These are phyloP conservation scores for Cytospora paraplurivora DNA, from an alignment of 2,329 filamentous ascomycete species.

Conservation along the genomic window DNA sequence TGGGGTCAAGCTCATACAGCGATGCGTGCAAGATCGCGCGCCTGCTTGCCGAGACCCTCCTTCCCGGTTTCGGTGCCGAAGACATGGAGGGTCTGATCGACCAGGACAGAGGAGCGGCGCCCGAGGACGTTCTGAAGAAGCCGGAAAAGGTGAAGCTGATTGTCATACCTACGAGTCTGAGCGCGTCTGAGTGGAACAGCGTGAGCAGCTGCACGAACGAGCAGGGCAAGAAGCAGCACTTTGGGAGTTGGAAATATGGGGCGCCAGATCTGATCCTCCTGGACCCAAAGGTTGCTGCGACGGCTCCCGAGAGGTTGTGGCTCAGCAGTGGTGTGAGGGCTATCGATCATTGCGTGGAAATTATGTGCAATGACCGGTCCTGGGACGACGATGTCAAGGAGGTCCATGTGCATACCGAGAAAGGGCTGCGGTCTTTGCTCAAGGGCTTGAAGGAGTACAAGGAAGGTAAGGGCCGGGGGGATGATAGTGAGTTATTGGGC, in stretches of 20 bases:
- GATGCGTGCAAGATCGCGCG: neutral
- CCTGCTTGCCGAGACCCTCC: neutral
- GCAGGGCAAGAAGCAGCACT: conserved; percentile 2
- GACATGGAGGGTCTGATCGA: neutral
- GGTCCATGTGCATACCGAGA: neutral
- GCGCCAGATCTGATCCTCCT: neutral
- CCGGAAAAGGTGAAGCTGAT: neutral
- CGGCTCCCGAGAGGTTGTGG: neutral
- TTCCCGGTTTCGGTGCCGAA: neutral
- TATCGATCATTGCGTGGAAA: neutral
- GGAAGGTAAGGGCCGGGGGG: neutral
- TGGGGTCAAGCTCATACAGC: neutral
- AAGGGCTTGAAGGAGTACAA: neutral
- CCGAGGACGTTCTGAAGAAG: neutral
- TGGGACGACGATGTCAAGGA: neutral
- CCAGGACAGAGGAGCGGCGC: neutral
- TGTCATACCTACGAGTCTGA: neutral
- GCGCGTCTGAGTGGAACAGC: neutral
- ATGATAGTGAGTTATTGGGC: neutral
- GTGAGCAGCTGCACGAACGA: neutral
- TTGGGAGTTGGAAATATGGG: neutral
- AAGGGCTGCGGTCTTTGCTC: neutral
- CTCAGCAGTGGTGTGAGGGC: conserved; percentile 1
- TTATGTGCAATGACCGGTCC: neutral
- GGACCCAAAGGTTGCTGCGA: neutral